Base-by-base conservation (phyloP, 108 stramenopile species). In the Cylindrotheca closterium region DNA sequence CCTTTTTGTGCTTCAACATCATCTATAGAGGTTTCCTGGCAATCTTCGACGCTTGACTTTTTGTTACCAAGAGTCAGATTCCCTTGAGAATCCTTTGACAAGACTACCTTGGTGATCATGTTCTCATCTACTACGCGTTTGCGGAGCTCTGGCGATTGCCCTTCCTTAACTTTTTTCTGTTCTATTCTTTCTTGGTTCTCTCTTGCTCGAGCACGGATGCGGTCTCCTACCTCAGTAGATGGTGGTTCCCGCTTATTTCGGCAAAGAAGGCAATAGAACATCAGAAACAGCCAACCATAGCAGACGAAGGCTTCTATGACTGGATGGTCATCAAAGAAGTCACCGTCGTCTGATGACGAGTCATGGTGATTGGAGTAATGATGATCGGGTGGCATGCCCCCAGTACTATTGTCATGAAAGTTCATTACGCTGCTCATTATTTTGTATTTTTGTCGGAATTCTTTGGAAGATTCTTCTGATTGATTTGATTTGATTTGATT, bases 81-180 rank as follows among this genome's bases (percentile, higher is more conserved):
- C 1, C 52, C 65, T 47, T 67, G 51, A 19, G 23, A 26, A 56
- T 67, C 65, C 29, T 67, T 47, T 19, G 65, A 23, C 12, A 64
- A n/a, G 19, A 64, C 63, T 37, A 30, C 18, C 48, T 50, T 58
- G 34, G 71, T 61, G 7, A 0, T 29, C 27, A 73, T 15, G 22
- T 52, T 52, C 27, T 28, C 5, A 19, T 59, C 30, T 0, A 73
- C 54, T 3, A 49, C 32, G 18, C 23, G 19, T 0, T 53, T 25
- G 37, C 71, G 71, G 7, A 65, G 29, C 0, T 52, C 30, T 1
- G 56, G 56, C 4, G 63, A 45, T 53, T 53, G 47, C 46, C 21
- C 4, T 47, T 55, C 0, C 37, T 32, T 34, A 42, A 42, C 15
- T 15, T 42, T 42, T 42, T 42, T 7, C 37, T 15, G 7, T 15